A percentile compares a stretch with the other conserved stretches of the same genome.
phyloP scores from a whole-genome alignment of 768 basidiomycete genomes.

The Lentinus tigrinus region DNA sequence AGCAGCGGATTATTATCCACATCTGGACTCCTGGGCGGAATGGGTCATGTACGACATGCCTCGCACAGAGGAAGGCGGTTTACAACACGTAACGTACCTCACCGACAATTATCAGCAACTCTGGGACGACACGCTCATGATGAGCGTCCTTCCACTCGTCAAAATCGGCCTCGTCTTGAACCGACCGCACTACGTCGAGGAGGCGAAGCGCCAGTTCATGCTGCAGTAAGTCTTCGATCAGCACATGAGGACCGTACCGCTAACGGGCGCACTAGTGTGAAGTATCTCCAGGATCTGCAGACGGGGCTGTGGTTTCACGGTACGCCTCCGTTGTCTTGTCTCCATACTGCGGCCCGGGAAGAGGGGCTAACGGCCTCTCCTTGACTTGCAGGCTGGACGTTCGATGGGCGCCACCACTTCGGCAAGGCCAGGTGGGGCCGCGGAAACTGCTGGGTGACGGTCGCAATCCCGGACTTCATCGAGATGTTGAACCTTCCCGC shows the following conservation, averaged over 20 bases:
- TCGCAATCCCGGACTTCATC: conserved; percentile 48
- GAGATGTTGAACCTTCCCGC: conserved; percentile 41
- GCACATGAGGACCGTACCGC: not conserved
- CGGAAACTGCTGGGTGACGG: conserved; percentile 55
- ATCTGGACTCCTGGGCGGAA: conserved; percentile 50
- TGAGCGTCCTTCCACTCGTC: conserved; percentile 54
- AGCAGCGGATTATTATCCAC: conserved; percentile 34
- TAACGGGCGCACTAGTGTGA: conserved; percentile 23
- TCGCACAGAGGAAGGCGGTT: conserved; percentile 43
- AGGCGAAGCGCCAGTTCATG: conserved; percentile 52
- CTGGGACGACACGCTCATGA: conserved; percentile 62
- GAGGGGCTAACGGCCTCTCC: not conserved
- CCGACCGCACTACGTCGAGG: conserved; percentile 49
- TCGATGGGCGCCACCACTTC: conserved; percentile 46
- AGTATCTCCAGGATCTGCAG: conserved; percentile 43
- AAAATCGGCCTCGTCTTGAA: conserved; percentile 56
- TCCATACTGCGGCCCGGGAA: not conserved
- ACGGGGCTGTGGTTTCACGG: conserved; percentile 51
- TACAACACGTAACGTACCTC: conserved; percentile 49
- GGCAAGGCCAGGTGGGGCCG: conserved; percentile 50
- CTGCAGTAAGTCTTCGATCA: conserved; percentile 32
- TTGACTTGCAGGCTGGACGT: conserved; percentile 39
- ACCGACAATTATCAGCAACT: conserved; percentile 44
- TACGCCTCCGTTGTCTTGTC: conserved; percentile 23
- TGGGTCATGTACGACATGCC: conserved; percentile 51